Conservation (phyloP, 75 land plant species). For the Ceratopteris richardii region DNA sequence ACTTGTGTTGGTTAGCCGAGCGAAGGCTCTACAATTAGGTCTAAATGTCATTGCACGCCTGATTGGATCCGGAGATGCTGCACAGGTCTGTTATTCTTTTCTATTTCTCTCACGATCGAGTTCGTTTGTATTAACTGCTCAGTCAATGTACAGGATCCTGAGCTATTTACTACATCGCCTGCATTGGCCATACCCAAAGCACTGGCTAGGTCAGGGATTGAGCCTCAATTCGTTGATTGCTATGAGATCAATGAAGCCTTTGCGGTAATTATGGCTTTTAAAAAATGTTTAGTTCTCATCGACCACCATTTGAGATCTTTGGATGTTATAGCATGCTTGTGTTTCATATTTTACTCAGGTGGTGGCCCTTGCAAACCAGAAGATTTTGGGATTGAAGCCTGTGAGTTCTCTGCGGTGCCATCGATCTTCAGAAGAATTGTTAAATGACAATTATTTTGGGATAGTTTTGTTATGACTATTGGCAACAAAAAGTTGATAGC, state of each 20-base stretch:
- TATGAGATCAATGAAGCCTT: slow-evolving; percentile 95
- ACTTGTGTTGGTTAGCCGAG: slow-evolving; percentile 82
- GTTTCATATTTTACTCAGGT: neutral
- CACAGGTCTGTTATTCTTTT: slow-evolving; percentile 45
- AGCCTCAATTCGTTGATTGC: slow-evolving; percentile 71
- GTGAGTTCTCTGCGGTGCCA: no score
- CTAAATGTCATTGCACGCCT: slow-evolving; percentile 72
- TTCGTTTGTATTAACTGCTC: no score
- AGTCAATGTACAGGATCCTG: slow-evolving; percentile 53
- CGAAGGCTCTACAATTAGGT: slow-evolving; percentile 66
- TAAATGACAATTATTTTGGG: no score
- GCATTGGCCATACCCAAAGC: slow-evolving; percentile 96
- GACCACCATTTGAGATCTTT: no score
- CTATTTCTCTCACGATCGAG: neutral
- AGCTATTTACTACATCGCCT: slow-evolving; percentile 83
- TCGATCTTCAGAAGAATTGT: no score
- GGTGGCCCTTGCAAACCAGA: slow-evolving; percentile 35
- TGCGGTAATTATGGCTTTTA: slow-evolving; percentile 49
- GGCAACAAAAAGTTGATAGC: no score
- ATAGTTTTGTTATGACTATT: no score
- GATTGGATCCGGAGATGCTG: slow-evolving; percentile 85
- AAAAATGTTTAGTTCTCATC: no score
- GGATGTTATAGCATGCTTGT: no score
- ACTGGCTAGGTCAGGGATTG: slow-evolving; percentile 69
- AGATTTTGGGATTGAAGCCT: slow-evolving; percentile 56